phyloP scores from a whole-genome alignment of 257 asterid genomes.

The Craterostigma plantagineum region DNA sequence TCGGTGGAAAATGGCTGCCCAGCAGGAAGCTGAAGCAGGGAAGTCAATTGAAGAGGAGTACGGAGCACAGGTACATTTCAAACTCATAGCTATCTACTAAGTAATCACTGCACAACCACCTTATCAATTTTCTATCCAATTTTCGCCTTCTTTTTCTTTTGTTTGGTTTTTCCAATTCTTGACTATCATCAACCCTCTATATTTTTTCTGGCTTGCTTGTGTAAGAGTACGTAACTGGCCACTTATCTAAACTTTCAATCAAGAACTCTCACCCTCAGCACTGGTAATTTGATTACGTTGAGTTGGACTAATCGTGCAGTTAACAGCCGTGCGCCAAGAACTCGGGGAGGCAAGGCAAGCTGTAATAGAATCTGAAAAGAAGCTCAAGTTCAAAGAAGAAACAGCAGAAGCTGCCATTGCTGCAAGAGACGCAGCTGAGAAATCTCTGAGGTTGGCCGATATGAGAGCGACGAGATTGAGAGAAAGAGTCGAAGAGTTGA shows the following conservation, averaged over 20 bases:
- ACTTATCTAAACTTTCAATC: no score
- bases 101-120: no score
- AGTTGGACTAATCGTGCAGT: conserved; percentile 25
- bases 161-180: no score
- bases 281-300: conserved; percentile 7
- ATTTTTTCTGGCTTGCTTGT: no score
- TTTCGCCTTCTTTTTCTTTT: no score
- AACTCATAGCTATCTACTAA: no score
- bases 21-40: conserved; percentile 97
- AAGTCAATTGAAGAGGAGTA: conserved; percentile 79
- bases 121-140: no score
- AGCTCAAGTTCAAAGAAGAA: conserved; percentile 84
- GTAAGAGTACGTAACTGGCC: no score
- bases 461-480: conserved; percentile 67
- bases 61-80: conserved; percentile 38
- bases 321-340: conserved; percentile 51
- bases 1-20: conserved; percentile 93
- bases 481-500: conserved; percentile 84
- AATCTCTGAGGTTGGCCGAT: conserved; percentile 78
- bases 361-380: conserved; percentile 55
- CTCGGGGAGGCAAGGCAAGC: conserved; percentile 79
- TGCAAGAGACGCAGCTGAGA: conserved; percentile 96
- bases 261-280: no score
- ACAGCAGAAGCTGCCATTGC: conserved; percentile 95
- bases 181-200: not conserved